A percentile compares a stretch with the other conserved stretches of the same genome.
Evolutionary conservation across 169 alveolate genomes (phyloP).

Genomic region (Babesia caballi): DNA sequence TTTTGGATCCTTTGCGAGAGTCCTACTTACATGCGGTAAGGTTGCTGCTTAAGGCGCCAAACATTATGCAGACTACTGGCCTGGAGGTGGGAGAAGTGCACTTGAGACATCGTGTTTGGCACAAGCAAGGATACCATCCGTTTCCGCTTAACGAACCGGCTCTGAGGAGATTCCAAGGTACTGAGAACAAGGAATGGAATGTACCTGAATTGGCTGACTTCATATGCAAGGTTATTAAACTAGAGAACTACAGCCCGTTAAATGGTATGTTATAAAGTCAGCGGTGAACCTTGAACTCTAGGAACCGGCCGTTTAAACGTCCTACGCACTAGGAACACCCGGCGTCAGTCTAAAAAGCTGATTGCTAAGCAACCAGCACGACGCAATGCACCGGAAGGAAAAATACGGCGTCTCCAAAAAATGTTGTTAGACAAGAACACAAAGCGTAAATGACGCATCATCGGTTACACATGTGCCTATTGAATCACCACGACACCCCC

Average conservation of each 20-base stretch:
- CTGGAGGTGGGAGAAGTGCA: constrained; percentile 50
- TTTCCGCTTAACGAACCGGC: constrained; percentile 15
- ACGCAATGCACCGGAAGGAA: not conserved
- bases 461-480: not conserved
- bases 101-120: constrained; percentile 45
- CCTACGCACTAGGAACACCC: not conserved
- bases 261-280: not conserved
- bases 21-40: constrained; percentile 40
- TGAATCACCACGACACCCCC: not conserved
- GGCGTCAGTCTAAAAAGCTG: not conserved
- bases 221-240: constrained; percentile 11
- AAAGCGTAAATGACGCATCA: not conserved
- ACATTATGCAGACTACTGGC: constrained; percentile 29
- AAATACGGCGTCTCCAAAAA: constrained; percentile 4
- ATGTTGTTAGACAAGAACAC: not conserved
- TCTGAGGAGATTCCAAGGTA: not conserved
- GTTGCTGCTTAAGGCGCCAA: not conserved
- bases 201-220: constrained; percentile 24
- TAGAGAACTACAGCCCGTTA: constrained; percentile 9
- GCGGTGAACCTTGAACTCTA: not conserved
- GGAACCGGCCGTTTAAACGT: not conserved
- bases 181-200: constrained; percentile 20
- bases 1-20: constrained; percentile 47
- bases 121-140: constrained; percentile 27
- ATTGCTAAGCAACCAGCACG: not conserved